Evolutionary conservation across 1,139 yeast species (phyloP).

Genomic region (Lodderomyces parapsilosis): DNA sequence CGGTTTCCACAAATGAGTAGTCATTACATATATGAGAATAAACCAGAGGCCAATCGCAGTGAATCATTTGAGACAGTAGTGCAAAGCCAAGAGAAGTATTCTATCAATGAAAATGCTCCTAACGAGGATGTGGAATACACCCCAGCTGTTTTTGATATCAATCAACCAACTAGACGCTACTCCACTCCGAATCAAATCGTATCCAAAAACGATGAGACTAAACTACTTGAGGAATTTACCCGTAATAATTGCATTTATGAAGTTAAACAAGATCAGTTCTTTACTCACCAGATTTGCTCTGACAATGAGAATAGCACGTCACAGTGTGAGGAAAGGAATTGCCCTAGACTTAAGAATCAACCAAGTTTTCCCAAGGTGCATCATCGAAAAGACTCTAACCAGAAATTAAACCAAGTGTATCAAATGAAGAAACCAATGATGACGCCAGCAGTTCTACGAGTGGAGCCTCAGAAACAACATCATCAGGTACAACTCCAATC

Average conservation of each 20-base stretch:
- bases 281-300: too few species aligned
- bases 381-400: conserved; percentile 8
- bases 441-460: conserved; percentile 45
- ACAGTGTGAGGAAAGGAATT: background rate
- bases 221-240: conserved; percentile 19
- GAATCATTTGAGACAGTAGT: background rate
- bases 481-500: background rate
- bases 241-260: conserved; percentile 20
- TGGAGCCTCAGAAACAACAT: conserved; percentile 13
- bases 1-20: conserved; percentile 43
- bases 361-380: conserved; percentile 11
- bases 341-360: conserved; percentile 15
- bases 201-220: conserved; percentile 9
- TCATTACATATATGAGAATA: conserved; percentile 20
- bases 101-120: conserved; percentile 5
- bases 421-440: conserved; percentile 40
- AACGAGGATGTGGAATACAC: too few species aligned
- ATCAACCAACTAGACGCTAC: conserved; percentile 33
- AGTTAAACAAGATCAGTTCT: conserved; percentile 9
- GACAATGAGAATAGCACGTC: too few species aligned
- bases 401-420: conserved; percentile 26
- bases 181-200: conserved; percentile 20
- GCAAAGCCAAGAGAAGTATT: conserved; percentile 5
- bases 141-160: conserved; percentile 45
- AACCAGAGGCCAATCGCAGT: conserved; percentile 13